Evolutionary conservation across 805 yeast genomes (phyloP), one percentile per base, ranked within the genome.

Genomic region (Metahyphopichia silvanorum): DNA sequence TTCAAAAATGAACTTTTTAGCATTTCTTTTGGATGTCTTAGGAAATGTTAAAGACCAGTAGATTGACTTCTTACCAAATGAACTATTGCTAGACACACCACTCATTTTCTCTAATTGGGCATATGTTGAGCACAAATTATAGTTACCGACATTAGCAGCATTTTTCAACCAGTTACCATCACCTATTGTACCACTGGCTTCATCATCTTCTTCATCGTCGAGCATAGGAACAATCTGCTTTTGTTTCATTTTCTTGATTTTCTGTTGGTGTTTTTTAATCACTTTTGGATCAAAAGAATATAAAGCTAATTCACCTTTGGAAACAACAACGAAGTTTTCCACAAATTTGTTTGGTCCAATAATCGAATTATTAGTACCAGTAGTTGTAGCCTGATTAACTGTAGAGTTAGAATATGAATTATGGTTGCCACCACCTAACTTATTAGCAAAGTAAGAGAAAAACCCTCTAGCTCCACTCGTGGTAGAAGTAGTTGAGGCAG

Each of bases 141-240:
- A 69, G 29, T 68, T 60, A 5, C 79, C 83, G 7, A 76, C 57
- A 36, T 76, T 68, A 17, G 69, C 73, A 11, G 86, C 85, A 45
- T 67, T 75, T 40, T 74, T 75, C 57, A 77, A 64, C 86, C 86
- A 81, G 51, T 78, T 79, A 17, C 86, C 86, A 40, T 77, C 83
- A 15, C 82, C 82, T 5, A 73, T 49, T 14, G 42, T 53, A 13
- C 44, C 51, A 9, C 49, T 49, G 4, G 43, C 46, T 16, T 47
- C 49, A 11, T 45, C 49, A 22, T 39, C 34, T 21, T 25, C 39
- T 7, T 35, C 38, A 10, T 42, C 43, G 27, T 11, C 23, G 13
- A n/a, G 17, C 23, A 37, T 29, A 35, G 16, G 20, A 31, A 29
- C 20, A 34, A 29, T 28, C 26, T 46, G 53, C 22, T 43, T 51